Conservation (phyloP, 2,329 filamentous ascomycete genomes). For the Verticillium zaregamsianum region DNA sequence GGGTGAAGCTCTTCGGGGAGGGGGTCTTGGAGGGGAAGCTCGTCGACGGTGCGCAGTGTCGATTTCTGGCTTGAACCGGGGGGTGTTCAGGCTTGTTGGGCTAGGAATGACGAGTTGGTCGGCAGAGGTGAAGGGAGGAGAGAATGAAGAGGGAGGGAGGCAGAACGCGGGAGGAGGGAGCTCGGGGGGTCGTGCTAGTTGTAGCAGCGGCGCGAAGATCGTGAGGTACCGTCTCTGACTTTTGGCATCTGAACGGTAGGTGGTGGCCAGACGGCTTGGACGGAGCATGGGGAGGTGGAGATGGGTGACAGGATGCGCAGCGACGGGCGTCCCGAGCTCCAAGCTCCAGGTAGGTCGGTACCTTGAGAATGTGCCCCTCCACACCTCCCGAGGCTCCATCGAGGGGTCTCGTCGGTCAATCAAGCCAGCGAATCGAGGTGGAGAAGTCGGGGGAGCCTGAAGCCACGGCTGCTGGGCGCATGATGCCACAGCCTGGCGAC, state of each 20-base stretch:
- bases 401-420: not conserved
- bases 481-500: not conserved
- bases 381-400: not conserved
- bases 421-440: not conserved
- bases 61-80: not conserved
- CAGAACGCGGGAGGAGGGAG: not conserved
- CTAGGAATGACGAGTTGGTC: not conserved
- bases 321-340: constrained; percentile 2
- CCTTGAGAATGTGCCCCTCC: not conserved
- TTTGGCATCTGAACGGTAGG: not conserved
- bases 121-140: not conserved
- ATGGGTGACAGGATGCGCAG: not conserved
- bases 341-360: not conserved
- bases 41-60: not conserved
- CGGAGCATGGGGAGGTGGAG: not conserved
- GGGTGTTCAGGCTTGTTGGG: not conserved
- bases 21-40: not conserved
- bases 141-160: not conserved
- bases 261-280: not conserved
- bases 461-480: not conserved
- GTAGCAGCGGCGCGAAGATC: not conserved
- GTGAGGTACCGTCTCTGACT: not conserved
- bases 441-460: not conserved
- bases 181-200: not conserved
- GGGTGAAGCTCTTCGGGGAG: not conserved